phyloP scores from a whole-genome alignment of 257 asterid genomes.

The Asclepias syriaca region DNA sequence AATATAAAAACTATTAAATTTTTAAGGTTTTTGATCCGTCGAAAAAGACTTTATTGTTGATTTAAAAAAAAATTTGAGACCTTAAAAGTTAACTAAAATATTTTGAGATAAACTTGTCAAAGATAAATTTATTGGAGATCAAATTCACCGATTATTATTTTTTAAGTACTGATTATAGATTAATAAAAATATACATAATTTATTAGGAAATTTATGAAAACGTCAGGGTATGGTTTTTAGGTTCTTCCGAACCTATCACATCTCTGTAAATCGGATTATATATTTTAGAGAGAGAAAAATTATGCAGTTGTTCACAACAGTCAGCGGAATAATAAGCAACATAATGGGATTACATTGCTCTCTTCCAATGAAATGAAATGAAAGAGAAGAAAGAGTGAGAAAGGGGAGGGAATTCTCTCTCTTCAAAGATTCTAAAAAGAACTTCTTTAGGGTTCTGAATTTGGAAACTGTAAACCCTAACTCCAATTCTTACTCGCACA shows the following conservation, averaged over 20 bases:
- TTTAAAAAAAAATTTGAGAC: too few species aligned
- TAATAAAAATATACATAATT: too few species aligned
- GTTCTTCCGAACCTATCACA: not conserved
- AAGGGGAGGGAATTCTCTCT: slow-evolving; percentile 9
- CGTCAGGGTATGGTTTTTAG: not conserved
- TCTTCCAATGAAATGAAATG: not conserved
- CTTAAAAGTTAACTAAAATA: too few species aligned
- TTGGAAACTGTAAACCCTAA: slow-evolving; percentile 20
- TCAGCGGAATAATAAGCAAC: not conserved
- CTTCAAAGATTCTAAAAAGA: not conserved
- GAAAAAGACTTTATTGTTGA: too few species aligned
- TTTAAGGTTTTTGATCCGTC: too few species aligned
- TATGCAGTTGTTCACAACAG: not conserved
- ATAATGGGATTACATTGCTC: not conserved
- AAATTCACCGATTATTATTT: too few species aligned
- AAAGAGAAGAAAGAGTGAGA: slow-evolving; percentile 1
- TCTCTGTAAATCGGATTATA: not conserved
- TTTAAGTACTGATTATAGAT: too few species aligned
- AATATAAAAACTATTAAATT: too few species aligned
- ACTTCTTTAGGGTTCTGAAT: not conserved
- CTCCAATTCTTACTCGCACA: not conserved
- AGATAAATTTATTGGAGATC: too few species aligned
- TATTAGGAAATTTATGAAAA: too few species aligned
- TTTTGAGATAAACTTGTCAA: too few species aligned
- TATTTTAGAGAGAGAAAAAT: not conserved